Percentiles rank a stretch among this genome's conserved stretches.
Evolutionary conservation across 306 rosid species (phyloP).

Genomic region (Dalbergia cultrata): DNA sequence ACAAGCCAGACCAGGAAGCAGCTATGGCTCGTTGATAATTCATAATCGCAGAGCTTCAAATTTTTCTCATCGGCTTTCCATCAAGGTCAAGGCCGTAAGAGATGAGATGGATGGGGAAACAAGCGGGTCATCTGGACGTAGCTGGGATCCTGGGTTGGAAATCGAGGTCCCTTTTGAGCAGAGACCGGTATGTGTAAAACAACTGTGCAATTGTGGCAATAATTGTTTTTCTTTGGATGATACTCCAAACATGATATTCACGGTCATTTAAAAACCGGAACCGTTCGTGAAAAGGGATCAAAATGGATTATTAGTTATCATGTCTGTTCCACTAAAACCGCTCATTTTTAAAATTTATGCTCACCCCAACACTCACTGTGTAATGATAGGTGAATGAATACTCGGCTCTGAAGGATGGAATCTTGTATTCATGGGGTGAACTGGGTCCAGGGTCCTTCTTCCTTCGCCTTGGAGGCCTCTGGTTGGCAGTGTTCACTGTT

Average conservation of each 20-base stretch:
- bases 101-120: conserved; percentile 79
- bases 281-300: neutral
- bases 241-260: conserved; percentile 25
- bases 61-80: conserved; percentile 48
- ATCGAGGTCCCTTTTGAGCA: conserved; percentile 94
- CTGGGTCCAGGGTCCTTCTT: conserved; percentile 86
- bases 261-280: neutral
- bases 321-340: conserved; percentile 29
- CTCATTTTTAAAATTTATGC: neutral
- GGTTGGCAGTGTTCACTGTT: conserved; percentile 78
- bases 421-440: conserved; percentile 92
- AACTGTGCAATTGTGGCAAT: neutral
- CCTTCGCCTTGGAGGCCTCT: conserved; percentile 95
- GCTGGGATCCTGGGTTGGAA: conserved; percentile 92
- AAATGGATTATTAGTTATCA: conserved; percentile 22
- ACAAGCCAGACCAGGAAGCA: conserved; percentile 57
- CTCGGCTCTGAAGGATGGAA: conserved; percentile 79
- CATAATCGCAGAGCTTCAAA: conserved; percentile 53
- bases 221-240: conserved; percentile 21
- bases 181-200: conserved; percentile 74
- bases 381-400: conserved; percentile 92
- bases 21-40: conserved; percentile 62
- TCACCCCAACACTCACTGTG: conserved; percentile 33
- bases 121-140: conserved; percentile 75
- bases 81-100: conserved; percentile 71